Evolutionary conservation across 1,284 basidiomycete species (phyloP).

Genomic region (Fomes fomentarius): DNA sequence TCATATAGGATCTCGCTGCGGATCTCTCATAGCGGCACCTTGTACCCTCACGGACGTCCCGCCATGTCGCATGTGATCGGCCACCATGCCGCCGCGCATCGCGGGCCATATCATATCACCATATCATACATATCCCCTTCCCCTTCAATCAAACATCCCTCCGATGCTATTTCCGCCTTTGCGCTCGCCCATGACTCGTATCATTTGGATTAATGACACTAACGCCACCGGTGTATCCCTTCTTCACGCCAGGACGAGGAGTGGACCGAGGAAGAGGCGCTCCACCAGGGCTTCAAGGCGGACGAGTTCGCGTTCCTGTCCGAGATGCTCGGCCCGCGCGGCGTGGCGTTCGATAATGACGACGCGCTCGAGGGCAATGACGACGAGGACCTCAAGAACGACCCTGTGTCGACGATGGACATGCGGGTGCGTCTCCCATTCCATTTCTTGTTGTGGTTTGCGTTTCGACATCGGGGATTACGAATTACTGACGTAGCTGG

Average conservation of each 20-base stretch:
- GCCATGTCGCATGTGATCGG: too few species aligned
- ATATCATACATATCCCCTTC: too few species aligned
- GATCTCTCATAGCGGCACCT: too few species aligned
- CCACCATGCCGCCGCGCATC: too few species aligned
- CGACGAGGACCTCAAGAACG: conserved; percentile 87
- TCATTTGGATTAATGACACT: too few species aligned
- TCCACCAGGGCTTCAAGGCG: conserved; percentile 55
- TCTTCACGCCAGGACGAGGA: conserved; percentile 74
- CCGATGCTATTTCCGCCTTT: too few species aligned
- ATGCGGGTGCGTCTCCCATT: conserved; percentile 64
- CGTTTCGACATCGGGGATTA: neutral
- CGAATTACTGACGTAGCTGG: conserved; percentile 26
- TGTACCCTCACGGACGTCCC: too few species aligned
- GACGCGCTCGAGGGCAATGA: conserved; percentile 69
- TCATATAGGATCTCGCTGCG: too few species aligned
- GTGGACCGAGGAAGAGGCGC: conserved; percentile 81
- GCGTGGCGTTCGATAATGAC: conserved; percentile 72
- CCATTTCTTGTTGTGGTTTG: conserved; percentile 11
- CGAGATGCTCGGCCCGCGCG: conserved; percentile 60
- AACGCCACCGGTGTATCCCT: too few species aligned
- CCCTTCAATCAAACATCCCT: too few species aligned
- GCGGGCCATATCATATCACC: too few species aligned
- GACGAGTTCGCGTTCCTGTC: conserved; percentile 72
- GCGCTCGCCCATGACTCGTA: too few species aligned
- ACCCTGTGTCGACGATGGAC: conserved; percentile 88